phyloP scores from a whole-genome alignment of 2,329 filamentous ascomycete species.

The Biscogniauxia sp. region DNA sequence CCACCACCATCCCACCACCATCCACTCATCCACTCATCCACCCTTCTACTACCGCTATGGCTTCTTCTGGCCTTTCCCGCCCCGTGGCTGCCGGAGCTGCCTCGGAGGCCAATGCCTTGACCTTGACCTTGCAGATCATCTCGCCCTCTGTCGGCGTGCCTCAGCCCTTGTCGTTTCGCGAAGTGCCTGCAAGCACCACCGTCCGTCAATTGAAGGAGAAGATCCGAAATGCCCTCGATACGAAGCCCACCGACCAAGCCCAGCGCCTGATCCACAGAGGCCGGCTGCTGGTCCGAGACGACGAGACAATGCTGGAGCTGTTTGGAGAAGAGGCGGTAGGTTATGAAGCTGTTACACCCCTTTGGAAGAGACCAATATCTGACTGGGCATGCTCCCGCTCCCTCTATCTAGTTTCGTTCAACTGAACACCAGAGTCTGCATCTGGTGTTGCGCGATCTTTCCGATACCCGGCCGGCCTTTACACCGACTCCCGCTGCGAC shows the following conservation, averaged over 20 bases:
- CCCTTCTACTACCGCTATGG: slow-evolving; percentile 34
- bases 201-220: slow-evolving; percentile 57
- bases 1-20: slow-evolving; percentile 1
- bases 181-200: slow-evolving; percentile 49
- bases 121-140: slow-evolving; percentile 56
- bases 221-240: slow-evolving; percentile 51
- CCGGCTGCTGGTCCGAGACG: slow-evolving; percentile 52
- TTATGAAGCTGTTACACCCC: neutral
- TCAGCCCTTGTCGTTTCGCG: slow-evolving; percentile 48
- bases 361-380: slow-evolving; percentile 3
- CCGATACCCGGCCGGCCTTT: slow-evolving; percentile 22
- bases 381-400: slow-evolving; percentile 5
- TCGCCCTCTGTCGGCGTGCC: slow-evolving; percentile 57
- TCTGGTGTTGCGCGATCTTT: slow-evolving; percentile 33
- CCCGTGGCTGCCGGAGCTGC: slow-evolving; percentile 25
- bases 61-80: slow-evolving; percentile 38
- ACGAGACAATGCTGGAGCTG: slow-evolving; percentile 54
- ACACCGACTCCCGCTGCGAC: slow-evolving; percentile 14
- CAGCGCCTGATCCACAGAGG: slow-evolving; percentile 62
- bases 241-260: slow-evolving; percentile 51
- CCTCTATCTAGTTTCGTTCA: slow-evolving; percentile 31
- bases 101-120: slow-evolving; percentile 41
- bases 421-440: slow-evolving; percentile 30
- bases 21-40: slow-evolving; percentile 1
- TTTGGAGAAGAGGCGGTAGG: slow-evolving; percentile 56